Evolutionary conservation across 768 basidiomycete genomes (phyloP).

Genomic region (Boletus rufocinnamomeus): DNA sequence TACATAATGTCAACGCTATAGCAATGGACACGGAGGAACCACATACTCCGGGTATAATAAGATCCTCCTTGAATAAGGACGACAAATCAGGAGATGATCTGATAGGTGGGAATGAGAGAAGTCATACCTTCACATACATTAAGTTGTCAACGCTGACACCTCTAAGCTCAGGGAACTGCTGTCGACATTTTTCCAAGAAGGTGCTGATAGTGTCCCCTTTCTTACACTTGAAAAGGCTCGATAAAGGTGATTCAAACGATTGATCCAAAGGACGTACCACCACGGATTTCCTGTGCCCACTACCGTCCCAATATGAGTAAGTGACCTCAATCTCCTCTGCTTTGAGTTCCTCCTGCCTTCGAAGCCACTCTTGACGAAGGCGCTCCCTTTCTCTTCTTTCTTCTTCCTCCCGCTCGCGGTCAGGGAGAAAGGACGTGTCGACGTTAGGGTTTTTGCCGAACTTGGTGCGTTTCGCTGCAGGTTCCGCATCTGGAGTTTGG

Average conservation of each 20-base stretch:
- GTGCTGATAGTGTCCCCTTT: conserved; percentile 88
- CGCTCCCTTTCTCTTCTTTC: conserved; percentile 89
- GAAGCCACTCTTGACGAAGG: conserved; percentile 87
- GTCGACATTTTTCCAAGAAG: conserved; percentile 92
- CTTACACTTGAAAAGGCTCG: conserved; percentile 67
- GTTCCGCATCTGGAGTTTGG: conserved; percentile 43
- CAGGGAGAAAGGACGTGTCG: conserved; percentile 97
- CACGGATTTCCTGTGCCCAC: conserved; percentile 92
- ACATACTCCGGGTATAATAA: conserved; percentile 94
- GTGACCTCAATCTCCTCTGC: conserved; percentile 82
- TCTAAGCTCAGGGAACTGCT: conserved; percentile 90
- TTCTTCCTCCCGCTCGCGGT: conserved; percentile 93
- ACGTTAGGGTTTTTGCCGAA: conserved; percentile 95
- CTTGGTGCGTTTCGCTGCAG: conserved; percentile 67
- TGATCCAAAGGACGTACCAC: conserved; percentile 52
- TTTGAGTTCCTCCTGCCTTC: conserved; percentile 67
- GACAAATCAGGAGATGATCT: conserved; percentile 4
- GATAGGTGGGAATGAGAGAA: not conserved
- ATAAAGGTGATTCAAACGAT: not conserved
- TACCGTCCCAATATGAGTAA: conserved; percentile 99
- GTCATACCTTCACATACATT: conserved; percentile 93
- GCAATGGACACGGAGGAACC: not conserved
- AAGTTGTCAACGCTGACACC: conserved; percentile 92
- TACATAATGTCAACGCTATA: conserved; percentile 33
- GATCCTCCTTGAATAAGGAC: conserved; percentile 71